Evolutionary conservation across 352 stramenopile genomes (phyloP).

Genomic region (Phytophthora hibernalis): DNA sequence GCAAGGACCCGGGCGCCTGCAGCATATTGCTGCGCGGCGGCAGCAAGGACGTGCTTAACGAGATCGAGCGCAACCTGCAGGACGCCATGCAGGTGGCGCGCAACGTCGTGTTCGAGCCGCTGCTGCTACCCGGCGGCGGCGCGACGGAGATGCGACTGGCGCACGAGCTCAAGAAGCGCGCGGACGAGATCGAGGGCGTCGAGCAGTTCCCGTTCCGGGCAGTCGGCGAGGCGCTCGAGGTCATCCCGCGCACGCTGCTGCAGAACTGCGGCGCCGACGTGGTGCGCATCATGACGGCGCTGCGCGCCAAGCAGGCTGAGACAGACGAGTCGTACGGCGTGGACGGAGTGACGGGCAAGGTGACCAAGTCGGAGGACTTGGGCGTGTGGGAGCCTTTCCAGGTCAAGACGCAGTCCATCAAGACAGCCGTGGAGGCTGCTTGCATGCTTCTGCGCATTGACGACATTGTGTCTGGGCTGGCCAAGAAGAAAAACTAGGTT

Average conservation of each 20-base stretch:
- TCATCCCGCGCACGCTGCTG: conserved; percentile 99
- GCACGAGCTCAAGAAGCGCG: conserved; percentile 93
- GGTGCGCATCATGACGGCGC: conserved; percentile 97
- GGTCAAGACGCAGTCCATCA: conserved; percentile 99
- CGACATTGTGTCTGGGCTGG: conserved; percentile 99
- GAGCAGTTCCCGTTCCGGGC: conserved; percentile 98
- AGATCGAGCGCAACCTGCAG: conserved; percentile 99
- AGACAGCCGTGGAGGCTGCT: conserved; percentile 98
- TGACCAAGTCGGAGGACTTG: conserved; percentile 96
- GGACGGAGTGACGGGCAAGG: conserved; percentile 87
- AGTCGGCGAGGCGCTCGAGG: conserved; percentile 97
- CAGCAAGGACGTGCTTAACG: conserved; percentile 99
- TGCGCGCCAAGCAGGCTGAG: conserved; percentile 94
- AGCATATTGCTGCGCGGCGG: conserved; percentile 98
- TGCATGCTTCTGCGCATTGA: conserved; percentile 99
- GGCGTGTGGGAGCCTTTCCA: conserved; percentile 99
- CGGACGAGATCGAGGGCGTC: conserved; percentile 93
- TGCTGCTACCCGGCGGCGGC: conserved; percentile 95
- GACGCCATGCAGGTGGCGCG: conserved; percentile 99
- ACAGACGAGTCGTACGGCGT: conserved; percentile 79
- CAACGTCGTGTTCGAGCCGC: conserved; percentile 99
- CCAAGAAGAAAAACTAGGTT: conserved; percentile 93
- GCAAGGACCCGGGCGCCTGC: conserved; percentile 98
- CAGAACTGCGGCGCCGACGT: conserved; percentile 99
- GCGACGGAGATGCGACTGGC: conserved; percentile 99